Conservation (phyloP, 148 eudicot species). For the Chenopodium berlandieri region DNA sequence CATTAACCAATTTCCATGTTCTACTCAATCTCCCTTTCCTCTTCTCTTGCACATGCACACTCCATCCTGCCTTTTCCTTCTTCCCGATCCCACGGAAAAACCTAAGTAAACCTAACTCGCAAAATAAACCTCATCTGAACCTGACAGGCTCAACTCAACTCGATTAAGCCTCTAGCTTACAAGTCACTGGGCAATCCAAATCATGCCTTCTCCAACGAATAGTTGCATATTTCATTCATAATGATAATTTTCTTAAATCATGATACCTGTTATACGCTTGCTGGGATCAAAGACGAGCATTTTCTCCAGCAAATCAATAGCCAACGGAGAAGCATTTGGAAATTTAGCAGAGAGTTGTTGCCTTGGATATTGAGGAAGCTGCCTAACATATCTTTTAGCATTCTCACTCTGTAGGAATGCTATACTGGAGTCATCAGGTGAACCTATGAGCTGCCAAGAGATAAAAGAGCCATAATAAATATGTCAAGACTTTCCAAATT, state of each 20-base stretch:
- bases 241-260: not conserved
- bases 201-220: not conserved
- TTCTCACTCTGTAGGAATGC: constrained; percentile 78
- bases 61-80: not conserved
- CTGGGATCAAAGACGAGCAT: constrained; percentile 95
- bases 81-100: not conserved
- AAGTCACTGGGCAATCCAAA: not conserved
- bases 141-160: not conserved
- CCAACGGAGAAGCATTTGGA: constrained; percentile 67
- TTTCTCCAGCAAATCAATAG: constrained; percentile 81
- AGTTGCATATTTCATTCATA: too few species aligned
- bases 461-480: constrained; percentile 20
- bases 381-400: constrained; percentile 83
- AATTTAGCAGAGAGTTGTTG: constrained; percentile 69
- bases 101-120: not conserved
- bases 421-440: constrained; percentile 90
- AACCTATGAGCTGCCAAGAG: constrained; percentile 73
- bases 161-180: not conserved
- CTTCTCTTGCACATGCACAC: too few species aligned
- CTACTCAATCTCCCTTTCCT: too few species aligned
- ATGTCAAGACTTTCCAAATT: constrained; percentile 13
- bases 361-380: constrained; percentile 78
- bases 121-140: not conserved
- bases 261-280: constrained; percentile 80
- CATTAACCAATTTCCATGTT: too few species aligned